These are phyloP conservation scores for Ilyonectria robusta DNA, from an alignment of 2,329 filamentous ascomycete species.

Conservation along the genomic window DNA sequence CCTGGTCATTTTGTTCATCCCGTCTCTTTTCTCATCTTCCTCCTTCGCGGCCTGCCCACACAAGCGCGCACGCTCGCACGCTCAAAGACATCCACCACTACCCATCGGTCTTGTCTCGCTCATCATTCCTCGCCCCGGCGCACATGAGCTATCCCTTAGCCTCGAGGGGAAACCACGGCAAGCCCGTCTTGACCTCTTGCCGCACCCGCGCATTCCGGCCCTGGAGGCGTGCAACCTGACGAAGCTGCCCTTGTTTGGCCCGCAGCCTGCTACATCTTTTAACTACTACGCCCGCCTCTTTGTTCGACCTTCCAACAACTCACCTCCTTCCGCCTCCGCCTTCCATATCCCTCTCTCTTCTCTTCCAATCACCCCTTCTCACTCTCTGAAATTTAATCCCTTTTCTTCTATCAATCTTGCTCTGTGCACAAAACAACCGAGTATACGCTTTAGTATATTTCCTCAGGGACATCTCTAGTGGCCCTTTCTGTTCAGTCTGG, in stretches of 20 bases:
- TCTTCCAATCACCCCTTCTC: constrained; percentile 12
- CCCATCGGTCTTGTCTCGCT: constrained; percentile 51
- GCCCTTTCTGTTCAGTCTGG: constrained; percentile 9
- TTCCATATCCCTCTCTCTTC: constrained; percentile 26
- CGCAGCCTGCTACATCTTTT: constrained; percentile 45
- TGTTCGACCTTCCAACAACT: constrained; percentile 10
- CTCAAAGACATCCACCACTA: constrained; percentile 24
- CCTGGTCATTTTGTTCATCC: constrained; percentile 12
- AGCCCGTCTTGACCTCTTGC: constrained; percentile 33
- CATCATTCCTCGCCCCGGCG: constrained; percentile 53
- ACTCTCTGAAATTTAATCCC: neutral
- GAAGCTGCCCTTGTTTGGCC: constrained; percentile 47
- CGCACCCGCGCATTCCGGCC: constrained; percentile 47
- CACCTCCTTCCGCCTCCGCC: constrained; percentile 25
- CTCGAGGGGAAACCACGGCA: constrained; percentile 42
- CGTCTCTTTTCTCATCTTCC: neutral
- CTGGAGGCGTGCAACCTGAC: constrained; percentile 40
- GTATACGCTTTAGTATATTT: constrained; percentile 4
- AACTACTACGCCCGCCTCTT: constrained; percentile 37
- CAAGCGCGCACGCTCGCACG: constrained; percentile 17
- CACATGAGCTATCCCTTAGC: constrained; percentile 50
- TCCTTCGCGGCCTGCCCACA: constrained; percentile 1
- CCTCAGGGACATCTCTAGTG: neutral
- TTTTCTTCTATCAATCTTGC: neutral
- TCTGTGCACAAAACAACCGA: constrained; percentile 14